These are phyloP conservation scores for Herpotrichia juniperi DNA, from an alignment of 2,329 filamentous ascomycete genomes.

Conservation along the genomic window DNA sequence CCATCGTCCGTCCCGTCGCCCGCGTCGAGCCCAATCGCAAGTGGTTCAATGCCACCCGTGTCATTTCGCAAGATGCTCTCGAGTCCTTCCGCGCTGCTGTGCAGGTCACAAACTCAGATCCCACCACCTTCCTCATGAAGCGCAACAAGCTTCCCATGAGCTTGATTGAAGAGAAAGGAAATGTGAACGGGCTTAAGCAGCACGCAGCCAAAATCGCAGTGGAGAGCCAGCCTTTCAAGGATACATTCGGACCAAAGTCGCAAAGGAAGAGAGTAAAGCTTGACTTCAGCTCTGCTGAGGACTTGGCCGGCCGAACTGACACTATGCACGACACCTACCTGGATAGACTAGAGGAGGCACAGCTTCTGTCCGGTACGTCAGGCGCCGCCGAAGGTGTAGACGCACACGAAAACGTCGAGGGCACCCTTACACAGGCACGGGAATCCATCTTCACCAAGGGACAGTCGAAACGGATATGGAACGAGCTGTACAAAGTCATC, in stretches of 20 bases:
- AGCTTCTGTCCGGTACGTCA: conserved; percentile 73
- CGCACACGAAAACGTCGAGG: conserved; percentile 41
- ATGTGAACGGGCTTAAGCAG: conserved; percentile 82
- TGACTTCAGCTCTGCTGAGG: conserved; percentile 78
- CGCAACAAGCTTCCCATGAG: conserved; percentile 97
- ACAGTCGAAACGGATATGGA: conserved; percentile 82
- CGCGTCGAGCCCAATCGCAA: conserved; percentile 94
- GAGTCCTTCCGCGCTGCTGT: conserved; percentile 89
- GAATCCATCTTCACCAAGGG: conserved; percentile 90
- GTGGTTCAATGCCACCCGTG: conserved; percentile 95
- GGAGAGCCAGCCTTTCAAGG: conserved; percentile 81
- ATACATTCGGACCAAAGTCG: conserved; percentile 92
- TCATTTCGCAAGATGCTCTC: conserved; percentile 88
- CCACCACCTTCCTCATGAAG: conserved; percentile 93
- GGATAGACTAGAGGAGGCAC: conserved; percentile 79
- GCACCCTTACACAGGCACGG: conserved; percentile 51
- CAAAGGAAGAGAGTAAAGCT: conserved; percentile 93
- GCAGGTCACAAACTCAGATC: conserved; percentile 86
- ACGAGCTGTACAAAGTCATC: conserved; percentile 94
- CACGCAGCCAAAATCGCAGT: conserved; percentile 94
- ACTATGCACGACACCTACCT: conserved; percentile 83
- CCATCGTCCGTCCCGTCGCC: conserved; percentile 78
- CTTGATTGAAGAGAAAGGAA: conserved; percentile 79
- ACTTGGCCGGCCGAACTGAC: conserved; percentile 79
- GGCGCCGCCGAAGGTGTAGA: conserved; percentile 61